Base-by-base conservation (phyloP, 148 eudicot genomes). In the Chenopodium formosanum region DNA sequence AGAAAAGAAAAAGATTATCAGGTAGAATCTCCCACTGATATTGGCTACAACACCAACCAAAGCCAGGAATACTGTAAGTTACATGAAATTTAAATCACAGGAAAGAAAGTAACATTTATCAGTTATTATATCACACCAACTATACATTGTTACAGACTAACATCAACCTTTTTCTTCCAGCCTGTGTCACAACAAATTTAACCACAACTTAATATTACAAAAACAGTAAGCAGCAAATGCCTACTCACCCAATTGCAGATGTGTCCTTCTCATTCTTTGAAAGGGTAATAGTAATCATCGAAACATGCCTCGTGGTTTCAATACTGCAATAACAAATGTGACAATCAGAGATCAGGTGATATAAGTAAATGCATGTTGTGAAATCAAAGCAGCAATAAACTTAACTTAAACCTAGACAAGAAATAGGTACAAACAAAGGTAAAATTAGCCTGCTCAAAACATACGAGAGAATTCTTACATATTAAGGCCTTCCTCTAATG, bases 401-500 rank as follows among this genome's bases (percentile, higher is more conserved):
- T 7, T 56, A 8, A 17, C 4, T 44, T 20, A 17, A 71, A 13
- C 53, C 40, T 6, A 69, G 70, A 70, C 31, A 25, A 13, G 2
- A 62, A 44, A 69, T 23, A 25, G 14, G 37, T 17, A 10, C 14
- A 29, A 31, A 31, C 22, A 3, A 69, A 73, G 23, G 73, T 27
- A 62, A 37, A 77, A 22, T 10, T 19, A 52, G 22, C 31, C 22
- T 47, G 29, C 64, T 16, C 27, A 34, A 44, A 68, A 17, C 65
- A 50, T 6, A 31, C 17, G 78, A 56, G 46, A 70, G 81, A 82
- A 76, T 47, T 72, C 97, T 90, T 89, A 95, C 98, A 92, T 94
- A 76, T 89, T 94, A 66, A 95, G 97, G 86, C 98, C 98, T 93
- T 95, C 98, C 87, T 93, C 98, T 10, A 95, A 86, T 75, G 98